Evolutionary conservation across 495 filamentous ascomycete species (phyloP).

Genomic region (Neurospora hispaniola): DNA sequence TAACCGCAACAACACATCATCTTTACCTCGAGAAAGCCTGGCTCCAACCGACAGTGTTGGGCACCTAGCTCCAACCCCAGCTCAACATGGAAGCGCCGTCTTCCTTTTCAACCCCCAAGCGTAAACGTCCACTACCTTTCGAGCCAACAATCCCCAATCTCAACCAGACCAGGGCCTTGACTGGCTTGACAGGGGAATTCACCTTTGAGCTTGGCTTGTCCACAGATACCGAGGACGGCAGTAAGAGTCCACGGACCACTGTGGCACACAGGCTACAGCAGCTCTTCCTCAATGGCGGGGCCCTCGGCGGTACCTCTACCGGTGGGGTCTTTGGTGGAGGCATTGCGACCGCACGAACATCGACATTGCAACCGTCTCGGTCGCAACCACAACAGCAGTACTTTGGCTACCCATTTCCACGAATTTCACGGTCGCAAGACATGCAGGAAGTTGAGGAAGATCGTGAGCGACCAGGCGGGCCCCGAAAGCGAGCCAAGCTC

Average conservation of each 20-base stretch:
- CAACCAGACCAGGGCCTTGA: constrained; percentile 2
- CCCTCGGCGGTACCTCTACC: constrained; percentile 1
- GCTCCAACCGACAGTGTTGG: neutral
- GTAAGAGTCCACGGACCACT: constrained; percentile 49
- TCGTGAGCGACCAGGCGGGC: constrained; percentile 2
- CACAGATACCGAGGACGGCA: constrained; percentile 23
- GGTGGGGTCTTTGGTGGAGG: constrained; percentile 23
- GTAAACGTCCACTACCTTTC: neutral
- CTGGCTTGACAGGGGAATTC: constrained; percentile 16
- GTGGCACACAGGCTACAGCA: constrained; percentile 56
- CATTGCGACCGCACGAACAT: constrained; percentile 16
- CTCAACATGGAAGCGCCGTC: neutral
- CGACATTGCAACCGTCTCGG: neutral
- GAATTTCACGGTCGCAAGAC: constrained; percentile 3
- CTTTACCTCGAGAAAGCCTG: neutral
- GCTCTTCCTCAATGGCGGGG: constrained; percentile 44
- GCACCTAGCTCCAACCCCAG: neutral
- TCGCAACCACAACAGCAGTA: neutral
- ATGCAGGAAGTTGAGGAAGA: constrained; percentile 19
- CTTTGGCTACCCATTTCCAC: neutral
- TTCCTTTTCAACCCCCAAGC: neutral
- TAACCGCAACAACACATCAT: neutral
- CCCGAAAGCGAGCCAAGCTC: constrained; percentile 30
- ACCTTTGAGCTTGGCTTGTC: constrained; percentile 26
- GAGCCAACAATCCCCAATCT: constrained; percentile 4